Evolutionary conservation across 192 early-diverging fungal genomes (phyloP), one percentile per base, ranked within the genome.

Genomic region (Polychytrium aggregatum): DNA sequence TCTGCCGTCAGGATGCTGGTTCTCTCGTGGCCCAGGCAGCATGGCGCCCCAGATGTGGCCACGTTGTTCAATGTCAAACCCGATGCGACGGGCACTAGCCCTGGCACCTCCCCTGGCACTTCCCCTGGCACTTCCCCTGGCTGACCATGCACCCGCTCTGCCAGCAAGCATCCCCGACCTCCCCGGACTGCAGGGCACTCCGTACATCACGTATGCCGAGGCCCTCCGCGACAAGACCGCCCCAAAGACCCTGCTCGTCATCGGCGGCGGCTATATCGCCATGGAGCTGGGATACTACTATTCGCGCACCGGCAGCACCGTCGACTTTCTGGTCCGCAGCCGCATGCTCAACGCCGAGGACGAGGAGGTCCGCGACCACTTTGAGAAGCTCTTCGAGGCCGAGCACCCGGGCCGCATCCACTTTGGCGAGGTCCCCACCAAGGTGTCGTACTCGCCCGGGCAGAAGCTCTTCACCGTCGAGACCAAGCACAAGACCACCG

Each of bases 261-360:
- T 65, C 37, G 64, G 64, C 25, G 64, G 64, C 21, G 64, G 64
- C 20, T 65, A 65, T 39, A 65, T 65, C 29, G 60, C 57, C 16
- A 41, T 41, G 35, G 64, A 65, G 31, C 51, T 65, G 11, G 58
- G 59, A 14, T 62, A 65, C 40, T 65, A 57, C 28, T 48, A 57
- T 17, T 59, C 48, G 9, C 34, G 50, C 13, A 62, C 55, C 27
- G 64, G 64, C 8, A 57, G 48, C 2, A 14, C 41, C 9, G 54
- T 62, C 38, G 53, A 51, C 1, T 61, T 65, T 43, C 33, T 62
- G 8, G 64, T 65, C 13, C 53, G 64, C 11, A 62, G 61, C n/a
- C 42, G 51, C 26, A 46, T 65, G 50, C 37, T 65, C 11, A 40
- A 42, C 18, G 55, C 53, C 16, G 59, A 61, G 45, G 64, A 65